A percentile compares a stretch with the other conserved stretches of the same genome.
phyloP scores from a whole-genome alignment of 2,329 filamentous ascomycete species.

The Colletotrichum eleusines region DNA sequence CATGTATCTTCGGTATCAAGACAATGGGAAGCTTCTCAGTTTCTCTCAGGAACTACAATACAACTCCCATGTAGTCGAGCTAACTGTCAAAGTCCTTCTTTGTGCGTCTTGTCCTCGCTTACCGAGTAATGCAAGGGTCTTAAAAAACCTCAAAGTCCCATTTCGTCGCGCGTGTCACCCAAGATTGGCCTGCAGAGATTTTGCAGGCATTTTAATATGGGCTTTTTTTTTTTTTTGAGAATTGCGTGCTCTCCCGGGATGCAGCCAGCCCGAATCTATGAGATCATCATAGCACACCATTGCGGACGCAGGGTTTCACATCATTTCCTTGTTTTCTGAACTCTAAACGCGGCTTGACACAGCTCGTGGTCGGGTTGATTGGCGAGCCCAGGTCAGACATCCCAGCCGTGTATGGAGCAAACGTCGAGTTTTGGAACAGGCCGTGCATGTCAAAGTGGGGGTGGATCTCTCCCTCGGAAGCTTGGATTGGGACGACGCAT shows the following conservation, averaged over 20 bases:
- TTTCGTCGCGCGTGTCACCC: neutral
- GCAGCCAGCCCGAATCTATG: slow-evolving; percentile 7
- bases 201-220: slow-evolving; percentile 20
- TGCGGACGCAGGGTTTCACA: slow-evolving; percentile 16
- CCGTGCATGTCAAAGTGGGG: slow-evolving; percentile 33
- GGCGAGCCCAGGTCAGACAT: slow-evolving; percentile 22
- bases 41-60: neutral
- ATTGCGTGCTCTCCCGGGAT: slow-evolving; percentile 10
- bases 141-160: no score
- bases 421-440: slow-evolving; percentile 19
- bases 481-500: slow-evolving; percentile 17
- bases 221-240: neutral
- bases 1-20: neutral
- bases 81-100: neutral
- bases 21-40: neutral
- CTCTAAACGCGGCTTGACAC: slow-evolving; percentile 27
- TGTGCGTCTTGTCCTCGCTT: neutral
- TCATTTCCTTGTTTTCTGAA: slow-evolving; percentile 23
- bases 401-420: slow-evolving; percentile 20
- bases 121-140: neutral
- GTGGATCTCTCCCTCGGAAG: slow-evolving; percentile 23
- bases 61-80: neutral
- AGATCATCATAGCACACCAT: slow-evolving; percentile 17
- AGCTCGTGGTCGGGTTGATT: slow-evolving; percentile 26
- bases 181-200: slow-evolving; percentile 3